phyloP scores from a whole-genome alignment of 352 stramenopile genomes.

The Phytopythium aichiense region DNA sequence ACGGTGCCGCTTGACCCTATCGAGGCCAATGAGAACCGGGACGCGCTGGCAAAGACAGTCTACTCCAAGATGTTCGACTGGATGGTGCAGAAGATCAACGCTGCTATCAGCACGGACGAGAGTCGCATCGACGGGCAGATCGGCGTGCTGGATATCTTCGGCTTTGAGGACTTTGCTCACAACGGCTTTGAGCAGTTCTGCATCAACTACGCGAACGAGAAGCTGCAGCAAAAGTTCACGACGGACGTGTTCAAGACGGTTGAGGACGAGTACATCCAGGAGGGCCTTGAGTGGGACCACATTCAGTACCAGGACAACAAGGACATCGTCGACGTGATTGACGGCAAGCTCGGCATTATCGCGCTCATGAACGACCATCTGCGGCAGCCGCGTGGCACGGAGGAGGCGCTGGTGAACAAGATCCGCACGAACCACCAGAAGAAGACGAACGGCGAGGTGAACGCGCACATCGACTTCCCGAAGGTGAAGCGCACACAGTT shows the following conservation, averaged over 20 bases:
- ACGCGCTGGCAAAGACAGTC: slow-evolving; percentile 96
- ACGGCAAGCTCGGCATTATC: slow-evolving; percentile 88
- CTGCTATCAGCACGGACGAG: slow-evolving; percentile 80
- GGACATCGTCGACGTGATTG: slow-evolving; percentile 96
- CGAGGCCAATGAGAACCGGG: slow-evolving; percentile 91
- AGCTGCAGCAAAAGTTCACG: slow-evolving; percentile 92
- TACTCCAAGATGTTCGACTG: slow-evolving; percentile 98
- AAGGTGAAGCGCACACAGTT: slow-evolving; percentile 92
- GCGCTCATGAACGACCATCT: slow-evolving; percentile 88
- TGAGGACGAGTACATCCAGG: slow-evolving; percentile 97
- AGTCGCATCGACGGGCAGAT: slow-evolving; percentile 77
- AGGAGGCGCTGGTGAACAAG: slow-evolving; percentile 88
- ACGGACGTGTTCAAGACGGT: slow-evolving; percentile 97
- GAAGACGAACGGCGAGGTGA: slow-evolving; percentile 55
- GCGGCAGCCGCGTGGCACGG: slow-evolving; percentile 78
- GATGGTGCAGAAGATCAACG: slow-evolving; percentile 93
- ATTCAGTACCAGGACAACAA: slow-evolving; percentile 99
- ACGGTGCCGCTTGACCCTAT: slow-evolving; percentile 82
- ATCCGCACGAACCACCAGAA: slow-evolving; percentile 80
- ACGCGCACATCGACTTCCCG: slow-evolving; percentile 80
- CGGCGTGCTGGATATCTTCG: slow-evolving; percentile 98
- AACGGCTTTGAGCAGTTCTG: slow-evolving; percentile 93
- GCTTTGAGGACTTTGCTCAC: slow-evolving; percentile 97
- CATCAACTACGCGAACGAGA: slow-evolving; percentile 92
- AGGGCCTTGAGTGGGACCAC: slow-evolving; percentile 97